Evolutionary conservation across 202 grass and related monocot genomes (phyloP).

Genomic region (Schoenoplectus tabernaemontani): DNA sequence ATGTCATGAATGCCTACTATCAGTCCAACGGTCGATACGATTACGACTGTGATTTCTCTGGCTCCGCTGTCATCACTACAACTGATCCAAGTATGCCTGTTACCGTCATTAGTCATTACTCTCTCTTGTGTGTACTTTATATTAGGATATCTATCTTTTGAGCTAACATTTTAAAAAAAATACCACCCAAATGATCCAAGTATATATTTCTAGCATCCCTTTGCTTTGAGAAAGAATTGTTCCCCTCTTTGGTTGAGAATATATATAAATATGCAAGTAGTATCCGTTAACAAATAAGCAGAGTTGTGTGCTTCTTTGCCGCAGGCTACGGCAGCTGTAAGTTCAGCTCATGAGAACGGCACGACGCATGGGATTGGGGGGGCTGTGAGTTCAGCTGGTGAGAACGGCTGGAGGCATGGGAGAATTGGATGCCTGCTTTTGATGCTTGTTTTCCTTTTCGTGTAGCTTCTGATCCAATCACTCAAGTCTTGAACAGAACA

Average conservation of each 20-base stretch:
- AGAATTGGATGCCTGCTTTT: constrained; percentile 15
- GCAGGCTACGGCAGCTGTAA: constrained; percentile 68
- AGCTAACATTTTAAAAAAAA: not conserved
- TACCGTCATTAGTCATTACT: not conserved
- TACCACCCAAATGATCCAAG: not conserved
- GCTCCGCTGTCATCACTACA: constrained; percentile 43
- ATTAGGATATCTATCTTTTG: not conserved
- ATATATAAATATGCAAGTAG: not conserved
- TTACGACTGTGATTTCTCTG: constrained; percentile 60
- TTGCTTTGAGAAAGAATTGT: too few species aligned
- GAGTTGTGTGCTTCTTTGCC: constrained; percentile 8
- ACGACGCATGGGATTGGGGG: constrained; percentile 23
- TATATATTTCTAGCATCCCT: too few species aligned
- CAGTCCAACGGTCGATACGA: constrained; percentile 31
- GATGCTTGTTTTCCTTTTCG: not conserved
- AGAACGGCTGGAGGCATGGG: not conserved
- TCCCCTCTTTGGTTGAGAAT: not conserved
- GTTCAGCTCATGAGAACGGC: constrained; percentile 41
- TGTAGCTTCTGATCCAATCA: constrained; percentile 5
- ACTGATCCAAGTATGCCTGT: constrained; percentile 55
- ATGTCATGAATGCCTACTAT: constrained; percentile 77
- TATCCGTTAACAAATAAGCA: constrained; percentile 1
- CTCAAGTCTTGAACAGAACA: not conserved
- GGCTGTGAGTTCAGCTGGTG: constrained; percentile 42
- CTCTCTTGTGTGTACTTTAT: not conserved